phyloP scores from a whole-genome alignment of 2,329 filamentous ascomycete species.

The Boeremia exigua region DNA sequence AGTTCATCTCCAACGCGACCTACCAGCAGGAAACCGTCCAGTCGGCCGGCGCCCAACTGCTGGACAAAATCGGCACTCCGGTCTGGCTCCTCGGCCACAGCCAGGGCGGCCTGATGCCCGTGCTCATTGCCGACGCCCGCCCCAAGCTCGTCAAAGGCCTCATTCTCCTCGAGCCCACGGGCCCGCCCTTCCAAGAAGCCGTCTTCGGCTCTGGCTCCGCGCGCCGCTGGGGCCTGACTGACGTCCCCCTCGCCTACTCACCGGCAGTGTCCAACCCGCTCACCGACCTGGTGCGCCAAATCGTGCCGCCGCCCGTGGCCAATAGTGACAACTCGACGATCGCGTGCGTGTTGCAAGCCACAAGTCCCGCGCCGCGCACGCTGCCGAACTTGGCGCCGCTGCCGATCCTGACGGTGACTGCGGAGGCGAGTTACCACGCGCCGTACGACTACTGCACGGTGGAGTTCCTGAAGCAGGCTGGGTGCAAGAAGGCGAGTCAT shows the following conservation, averaged over 20 bases:
- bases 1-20: slow-evolving; percentile 31
- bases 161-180: slow-evolving; percentile 59
- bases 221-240: slow-evolving; percentile 1
- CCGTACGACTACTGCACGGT: slow-evolving; percentile 62
- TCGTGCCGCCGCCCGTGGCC: background rate
- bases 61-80: slow-evolving; percentile 51
- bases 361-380: slow-evolving; percentile 43
- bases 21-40: slow-evolving; percentile 34
- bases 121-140: slow-evolving; percentile 55
- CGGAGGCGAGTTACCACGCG: slow-evolving; percentile 59
- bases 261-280: background rate
- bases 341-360: slow-evolving; percentile 47
- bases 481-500: slow-evolving; percentile 12
- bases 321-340: slow-evolving; percentile 10
- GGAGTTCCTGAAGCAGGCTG: slow-evolving; percentile 55
- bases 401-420: slow-evolving; percentile 57
- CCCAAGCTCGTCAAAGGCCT: slow-evolving; percentile 57
- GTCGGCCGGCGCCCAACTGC: slow-evolving; percentile 49
- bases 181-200: slow-evolving; percentile 54
- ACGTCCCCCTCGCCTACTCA: background rate
- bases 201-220: slow-evolving; percentile 9
- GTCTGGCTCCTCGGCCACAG: slow-evolving; percentile 52
- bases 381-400: slow-evolving; percentile 57
- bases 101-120: slow-evolving; percentile 55
- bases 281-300: background rate